phyloP scores from a whole-genome alignment of 2,329 filamentous ascomycete species.

The Trichoderma sp. region DNA sequence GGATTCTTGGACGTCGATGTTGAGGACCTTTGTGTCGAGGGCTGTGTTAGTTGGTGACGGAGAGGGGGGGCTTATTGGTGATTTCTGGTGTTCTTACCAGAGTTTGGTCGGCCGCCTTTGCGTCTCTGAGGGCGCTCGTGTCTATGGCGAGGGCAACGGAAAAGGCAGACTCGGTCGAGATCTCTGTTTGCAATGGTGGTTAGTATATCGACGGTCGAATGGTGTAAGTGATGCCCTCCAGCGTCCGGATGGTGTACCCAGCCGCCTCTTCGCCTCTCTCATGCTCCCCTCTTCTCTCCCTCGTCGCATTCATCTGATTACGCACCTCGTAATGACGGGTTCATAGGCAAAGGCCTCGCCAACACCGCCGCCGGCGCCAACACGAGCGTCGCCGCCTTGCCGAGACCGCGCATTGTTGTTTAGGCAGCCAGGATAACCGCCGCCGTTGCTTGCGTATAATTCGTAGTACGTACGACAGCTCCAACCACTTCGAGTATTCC shows the following conservation, averaged over 20 bases:
- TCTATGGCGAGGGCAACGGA: slow-evolving; percentile 18
- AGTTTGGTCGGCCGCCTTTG: slow-evolving; percentile 9
- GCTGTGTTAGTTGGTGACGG: not conserved
- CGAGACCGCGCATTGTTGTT: slow-evolving; percentile 26
- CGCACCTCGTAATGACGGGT: slow-evolving; percentile 11
- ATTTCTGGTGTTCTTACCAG: slow-evolving; percentile 17
- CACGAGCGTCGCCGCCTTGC: slow-evolving; percentile 19
- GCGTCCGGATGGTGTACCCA: slow-evolving; percentile 13
- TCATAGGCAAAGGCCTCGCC: slow-evolving; percentile 2
- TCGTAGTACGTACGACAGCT: not conserved
- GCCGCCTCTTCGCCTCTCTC: not conserved
- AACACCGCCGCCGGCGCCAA: slow-evolving; percentile 25
- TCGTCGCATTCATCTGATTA: not conserved
- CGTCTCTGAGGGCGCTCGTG: not conserved
- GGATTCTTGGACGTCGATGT: slow-evolving; percentile 23
- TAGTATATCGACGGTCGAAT: not conserved
- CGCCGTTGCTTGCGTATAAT: not conserved
- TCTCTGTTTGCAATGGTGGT: not conserved
- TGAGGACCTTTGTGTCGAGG: slow-evolving; percentile 11
- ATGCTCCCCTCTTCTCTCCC: not conserved
- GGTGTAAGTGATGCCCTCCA: no score
- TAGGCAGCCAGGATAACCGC: slow-evolving; percentile 11
- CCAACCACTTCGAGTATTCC: not conserved
- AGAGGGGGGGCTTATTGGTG: no score
- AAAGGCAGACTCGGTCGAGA: slow-evolving; percentile 9